Evolutionary conservation across 73 alveolate genomes (phyloP).

Genomic region (Breviolum minutum): DNA sequence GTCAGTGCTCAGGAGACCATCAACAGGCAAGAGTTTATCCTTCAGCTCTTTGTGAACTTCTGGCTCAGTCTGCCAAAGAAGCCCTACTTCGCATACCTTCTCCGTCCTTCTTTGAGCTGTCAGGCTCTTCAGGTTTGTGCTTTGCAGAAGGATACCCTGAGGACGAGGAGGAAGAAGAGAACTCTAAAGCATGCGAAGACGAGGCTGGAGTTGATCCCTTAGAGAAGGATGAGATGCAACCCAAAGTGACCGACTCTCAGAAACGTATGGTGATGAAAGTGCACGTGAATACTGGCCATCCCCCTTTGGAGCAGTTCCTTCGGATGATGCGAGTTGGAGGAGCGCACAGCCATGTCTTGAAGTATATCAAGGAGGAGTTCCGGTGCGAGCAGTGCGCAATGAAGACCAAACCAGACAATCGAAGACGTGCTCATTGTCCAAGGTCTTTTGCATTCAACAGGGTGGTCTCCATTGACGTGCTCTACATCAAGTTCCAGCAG

Average conservation of each 20-base stretch:
- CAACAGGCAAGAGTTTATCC: neutral
- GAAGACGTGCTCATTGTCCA: neutral
- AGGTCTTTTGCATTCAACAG: neutral
- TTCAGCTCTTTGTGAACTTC: neutral
- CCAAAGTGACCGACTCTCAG: neutral
- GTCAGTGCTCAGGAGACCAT: neutral
- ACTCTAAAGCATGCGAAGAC: neutral
- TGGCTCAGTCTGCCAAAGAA: neutral
- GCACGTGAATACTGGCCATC: slow-evolving; percentile 30
- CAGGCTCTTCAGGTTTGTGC: neutral
- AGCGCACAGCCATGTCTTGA: neutral
- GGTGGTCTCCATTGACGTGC: neutral
- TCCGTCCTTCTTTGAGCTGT: neutral
- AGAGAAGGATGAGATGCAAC: neutral
- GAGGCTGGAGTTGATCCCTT: neutral
- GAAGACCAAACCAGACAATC: neutral
- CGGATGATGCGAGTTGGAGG: neutral
- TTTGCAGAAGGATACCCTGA: neutral
- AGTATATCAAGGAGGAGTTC: neutral
- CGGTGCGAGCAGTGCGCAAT: neutral
- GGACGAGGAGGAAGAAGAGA: neutral
- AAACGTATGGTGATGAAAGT: neutral
- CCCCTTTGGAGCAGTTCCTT: neutral
- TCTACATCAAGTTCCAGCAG: neutral
- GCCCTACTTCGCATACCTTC: neutral